Evolutionary conservation across 2,329 filamentous ascomycete genomes (phyloP).

Genomic region (Periconia digitata): DNA sequence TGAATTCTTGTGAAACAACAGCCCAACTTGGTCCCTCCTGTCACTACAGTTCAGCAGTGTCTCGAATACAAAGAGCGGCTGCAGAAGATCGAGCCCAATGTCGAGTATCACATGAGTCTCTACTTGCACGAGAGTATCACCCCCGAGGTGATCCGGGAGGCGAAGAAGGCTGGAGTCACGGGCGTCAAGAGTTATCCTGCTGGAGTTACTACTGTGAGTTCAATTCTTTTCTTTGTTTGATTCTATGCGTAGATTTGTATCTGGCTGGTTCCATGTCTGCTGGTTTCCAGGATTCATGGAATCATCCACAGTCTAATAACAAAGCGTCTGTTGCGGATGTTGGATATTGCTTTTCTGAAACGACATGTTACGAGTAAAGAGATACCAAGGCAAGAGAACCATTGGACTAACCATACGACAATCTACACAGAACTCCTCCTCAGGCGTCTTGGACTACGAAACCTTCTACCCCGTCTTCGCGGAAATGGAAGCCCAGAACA

Average conservation of each 20-base stretch:
- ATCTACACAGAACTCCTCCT: constrained; percentile 59
- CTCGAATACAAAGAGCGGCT: constrained; percentile 50
- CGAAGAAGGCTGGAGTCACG: constrained; percentile 69
- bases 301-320: no score
- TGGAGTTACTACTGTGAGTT: constrained; percentile 42
- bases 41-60: constrained; percentile 52
- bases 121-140: constrained; percentile 54
- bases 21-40: constrained; percentile 55
- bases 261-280: no score
- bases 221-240: background rate
- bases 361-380: background rate
- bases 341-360: background rate
- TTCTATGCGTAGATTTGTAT: background rate
- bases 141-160: constrained; percentile 64
- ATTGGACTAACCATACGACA: no score
- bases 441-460: constrained; percentile 70
- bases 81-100: constrained; percentile 49
- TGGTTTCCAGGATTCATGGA: no score
- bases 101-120: constrained; percentile 55
- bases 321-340: no score
- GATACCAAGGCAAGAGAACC: background rate
- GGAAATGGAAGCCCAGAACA: constrained; percentile 82
- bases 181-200: constrained; percentile 72
- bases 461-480: constrained; percentile 77
- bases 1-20: no score